Percentiles rank a stretch among this genome's conserved stretches.
Conservation (phyloP, 805 yeast species). For the Candida vartiovaarae region DNA sequence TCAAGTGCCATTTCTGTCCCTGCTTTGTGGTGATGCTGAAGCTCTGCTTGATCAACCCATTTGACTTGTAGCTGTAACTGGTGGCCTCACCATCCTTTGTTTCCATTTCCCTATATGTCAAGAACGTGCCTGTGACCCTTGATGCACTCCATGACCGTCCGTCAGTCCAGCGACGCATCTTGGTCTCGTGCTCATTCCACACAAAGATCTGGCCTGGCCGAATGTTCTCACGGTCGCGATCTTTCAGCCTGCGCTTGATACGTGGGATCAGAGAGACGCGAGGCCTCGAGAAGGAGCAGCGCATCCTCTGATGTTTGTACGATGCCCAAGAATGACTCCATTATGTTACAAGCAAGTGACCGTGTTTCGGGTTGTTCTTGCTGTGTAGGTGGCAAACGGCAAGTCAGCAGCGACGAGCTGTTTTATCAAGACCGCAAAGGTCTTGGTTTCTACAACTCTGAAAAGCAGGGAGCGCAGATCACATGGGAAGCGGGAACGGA, state of each 20-base stretch:
- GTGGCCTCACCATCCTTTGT: conserved; percentile 2
- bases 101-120: conserved; percentile 59
- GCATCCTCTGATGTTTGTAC: conserved; percentile 56
- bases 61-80: conserved; percentile 32
- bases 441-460: too few relatives aligned
- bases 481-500: too few relatives aligned
- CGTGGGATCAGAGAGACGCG: conserved; percentile 47
- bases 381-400: background rate
- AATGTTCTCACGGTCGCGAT: conserved; percentile 41
- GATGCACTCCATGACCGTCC: conserved; percentile 71
- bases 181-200: conserved; percentile 68
- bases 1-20: conserved; percentile 51
- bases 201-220: conserved; percentile 55
- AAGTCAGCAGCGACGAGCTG: background rate
- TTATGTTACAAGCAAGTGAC: conserved; percentile 9
- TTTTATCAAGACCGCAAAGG: too few relatives aligned
- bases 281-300: conserved; percentile 56
- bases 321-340: conserved; percentile 59
- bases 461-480: too few relatives aligned
- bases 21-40: conserved; percentile 48
- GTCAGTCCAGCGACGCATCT: conserved; percentile 75
- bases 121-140: conserved; percentile 56
- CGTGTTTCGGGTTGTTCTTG: background rate
- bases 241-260: conserved; percentile 51
- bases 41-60: conserved; percentile 60